Evolutionary conservation across 1,284 basidiomycete genomes (phyloP).

Genomic region (Coniferiporia sulphurascens): DNA sequence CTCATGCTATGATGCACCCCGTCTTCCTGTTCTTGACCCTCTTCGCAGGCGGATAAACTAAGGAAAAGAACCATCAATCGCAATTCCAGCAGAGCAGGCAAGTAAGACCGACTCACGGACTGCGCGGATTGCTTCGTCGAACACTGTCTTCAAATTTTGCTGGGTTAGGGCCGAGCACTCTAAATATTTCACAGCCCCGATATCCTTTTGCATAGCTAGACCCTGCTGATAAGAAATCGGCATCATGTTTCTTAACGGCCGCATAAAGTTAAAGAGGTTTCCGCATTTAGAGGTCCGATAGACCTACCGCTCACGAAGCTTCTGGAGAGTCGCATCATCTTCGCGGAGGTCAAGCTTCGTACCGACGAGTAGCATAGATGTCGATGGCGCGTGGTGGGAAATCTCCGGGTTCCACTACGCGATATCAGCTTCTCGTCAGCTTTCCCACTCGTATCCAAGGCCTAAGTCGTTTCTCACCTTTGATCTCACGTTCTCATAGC

Average conservation of each 20-base stretch:
- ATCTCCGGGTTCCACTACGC: conserved; percentile 93
- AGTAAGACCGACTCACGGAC: conserved; percentile 61
- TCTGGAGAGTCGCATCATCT: conserved; percentile 87
- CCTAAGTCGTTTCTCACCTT: conserved; percentile 55
- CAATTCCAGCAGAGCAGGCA: background rate
- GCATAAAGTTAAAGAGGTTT: background rate
- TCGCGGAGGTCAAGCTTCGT: conserved; percentile 98
- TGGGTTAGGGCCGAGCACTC: conserved; percentile 98
- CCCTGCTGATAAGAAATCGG: conserved; percentile 93
- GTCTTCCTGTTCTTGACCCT: conserved; percentile 42
- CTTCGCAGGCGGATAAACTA: conserved; percentile 72
- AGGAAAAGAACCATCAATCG: too few relatives aligned
- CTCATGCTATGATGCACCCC: conserved; percentile 70
- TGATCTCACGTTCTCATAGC: conserved; percentile 97
- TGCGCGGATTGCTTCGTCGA: conserved; percentile 93
- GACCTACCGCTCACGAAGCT: conserved; percentile 81
- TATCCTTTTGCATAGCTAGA: conserved; percentile 87
- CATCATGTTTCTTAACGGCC: conserved; percentile 73
- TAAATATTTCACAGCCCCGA: conserved; percentile 93
- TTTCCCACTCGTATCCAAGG: conserved; percentile 13
- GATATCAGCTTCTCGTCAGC: conserved; percentile 17
- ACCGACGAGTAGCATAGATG: conserved; percentile 92
- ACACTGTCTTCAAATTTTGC: conserved; percentile 95
- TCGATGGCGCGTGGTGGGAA: conserved; percentile 93
- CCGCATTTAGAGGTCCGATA: background rate